Evolutionary conservation across 2,329 filamentous ascomycete genomes (phyloP).

Genomic region (Nemania sp.): DNA sequence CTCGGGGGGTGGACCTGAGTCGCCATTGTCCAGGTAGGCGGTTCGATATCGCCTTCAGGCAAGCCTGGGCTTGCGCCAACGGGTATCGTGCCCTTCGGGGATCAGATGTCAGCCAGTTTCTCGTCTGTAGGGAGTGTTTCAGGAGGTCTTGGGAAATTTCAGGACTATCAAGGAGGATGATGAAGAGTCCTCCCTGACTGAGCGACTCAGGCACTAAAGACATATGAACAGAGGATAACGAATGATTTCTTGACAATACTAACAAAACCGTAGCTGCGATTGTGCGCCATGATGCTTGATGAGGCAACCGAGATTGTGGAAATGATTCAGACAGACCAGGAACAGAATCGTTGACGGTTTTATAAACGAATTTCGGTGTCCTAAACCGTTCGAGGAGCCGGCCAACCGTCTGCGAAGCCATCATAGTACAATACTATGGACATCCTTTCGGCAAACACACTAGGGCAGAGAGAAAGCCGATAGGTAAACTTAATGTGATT

Average conservation of each 20-base stretch:
- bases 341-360: neutral
- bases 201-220: neutral
- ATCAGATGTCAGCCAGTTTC: neutral
- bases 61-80: neutral
- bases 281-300: neutral
- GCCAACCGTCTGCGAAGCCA: neutral
- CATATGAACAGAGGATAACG: neutral
- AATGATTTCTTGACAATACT: neutral
- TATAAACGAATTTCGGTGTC: neutral
- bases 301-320: neutral
- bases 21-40: slow-evolving; percentile 1
- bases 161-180: neutral
- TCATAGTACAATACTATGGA: neutral
- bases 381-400: neutral
- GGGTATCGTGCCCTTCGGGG: neutral
- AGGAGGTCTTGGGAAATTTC: neutral
- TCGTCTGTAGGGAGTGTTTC: neutral
- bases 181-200: neutral
- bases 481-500: neutral
- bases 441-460: neutral
- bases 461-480: neutral
- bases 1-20: neutral
- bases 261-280: neutral
- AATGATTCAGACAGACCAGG: neutral
- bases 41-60: neutral